A percentile compares a stretch with the other conserved stretches of the same genome.
These are phyloP conservation scores for Plasmodium gonderi DNA, from an alignment of 169 alveolate species.

Conservation along the genomic window DNA sequence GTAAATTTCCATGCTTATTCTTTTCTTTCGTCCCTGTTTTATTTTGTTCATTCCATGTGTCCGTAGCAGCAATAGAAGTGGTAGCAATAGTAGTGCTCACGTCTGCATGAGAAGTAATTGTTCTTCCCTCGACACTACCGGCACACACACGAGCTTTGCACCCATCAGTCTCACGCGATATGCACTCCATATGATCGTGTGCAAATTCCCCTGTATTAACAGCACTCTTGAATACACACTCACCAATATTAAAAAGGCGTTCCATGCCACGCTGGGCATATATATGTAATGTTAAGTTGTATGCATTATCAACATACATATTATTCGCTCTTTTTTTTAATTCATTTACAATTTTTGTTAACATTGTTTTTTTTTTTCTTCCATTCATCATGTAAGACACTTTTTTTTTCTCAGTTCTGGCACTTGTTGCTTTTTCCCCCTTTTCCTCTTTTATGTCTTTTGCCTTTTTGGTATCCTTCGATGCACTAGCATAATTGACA, in stretches of 20 bases:
- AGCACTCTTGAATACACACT: not conserved
- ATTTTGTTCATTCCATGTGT: too few relatives aligned
- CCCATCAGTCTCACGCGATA: not conserved
- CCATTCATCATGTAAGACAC: not conserved
- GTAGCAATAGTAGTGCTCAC: too few relatives aligned
- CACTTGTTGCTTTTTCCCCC: not conserved
- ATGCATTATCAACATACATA: conserved; percentile 8
- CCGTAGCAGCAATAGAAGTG: not conserved
- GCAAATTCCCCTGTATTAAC: not conserved
- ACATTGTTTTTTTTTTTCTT: not conserved
- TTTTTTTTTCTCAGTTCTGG: not conserved
- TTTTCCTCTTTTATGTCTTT: too few relatives aligned
- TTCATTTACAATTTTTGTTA: conserved; percentile 38
- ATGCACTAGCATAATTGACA: too few relatives aligned
- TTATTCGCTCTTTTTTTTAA: conserved; percentile 38
- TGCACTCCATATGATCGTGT: not conserved
- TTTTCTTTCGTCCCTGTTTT: too few relatives aligned
- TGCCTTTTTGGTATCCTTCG: too few relatives aligned
- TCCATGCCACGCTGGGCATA: conserved; percentile 28
- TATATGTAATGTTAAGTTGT: conserved; percentile 22
- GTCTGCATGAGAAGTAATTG: too few relatives aligned
- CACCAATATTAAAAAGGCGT: conserved; percentile 14
- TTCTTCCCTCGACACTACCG: too few relatives aligned
- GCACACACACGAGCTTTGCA: not conserved
- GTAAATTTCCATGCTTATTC: not conserved